A percentile compares a stretch with the other conserved stretches of the same genome.
Evolutionary conservation across 2,329 filamentous ascomycete genomes (phyloP).

Genomic region (Aureobasidium sp.): DNA sequence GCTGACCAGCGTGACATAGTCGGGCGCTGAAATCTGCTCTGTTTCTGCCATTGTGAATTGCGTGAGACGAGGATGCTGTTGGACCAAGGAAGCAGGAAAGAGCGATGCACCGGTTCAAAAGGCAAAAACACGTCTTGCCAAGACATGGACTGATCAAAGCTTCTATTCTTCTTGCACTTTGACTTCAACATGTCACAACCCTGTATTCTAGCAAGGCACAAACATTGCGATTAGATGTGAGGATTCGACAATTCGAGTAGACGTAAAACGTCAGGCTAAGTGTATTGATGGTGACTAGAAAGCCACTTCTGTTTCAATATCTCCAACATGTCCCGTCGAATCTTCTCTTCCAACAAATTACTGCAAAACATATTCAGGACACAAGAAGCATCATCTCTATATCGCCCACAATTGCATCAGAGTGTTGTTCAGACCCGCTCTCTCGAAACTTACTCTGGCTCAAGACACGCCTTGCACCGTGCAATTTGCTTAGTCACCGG

Average conservation of each 20-base stretch:
- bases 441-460: conserved; percentile 1
- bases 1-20: conserved; percentile 72
- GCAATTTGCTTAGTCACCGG: conserved; percentile 40
- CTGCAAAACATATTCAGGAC: neutral
- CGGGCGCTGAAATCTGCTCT: conserved; percentile 26
- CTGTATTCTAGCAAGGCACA: no score
- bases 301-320: no score
- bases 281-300: neutral
- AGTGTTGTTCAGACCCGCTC: neutral
- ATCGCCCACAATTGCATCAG: conserved; percentile 20
- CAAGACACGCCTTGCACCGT: conserved; percentile 16
- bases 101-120: neutral
- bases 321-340: neutral
- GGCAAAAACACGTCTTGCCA: conserved; percentile 4
- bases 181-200: neutral
- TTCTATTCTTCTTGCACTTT: neutral
- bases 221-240: neutral
- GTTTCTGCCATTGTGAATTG: conserved; percentile 1
- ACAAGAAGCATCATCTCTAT: neutral
- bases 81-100: neutral
- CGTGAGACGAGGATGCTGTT: neutral
- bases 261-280: neutral
- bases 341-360: neutral
- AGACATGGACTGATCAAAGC: neutral
- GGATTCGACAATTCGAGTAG: neutral